Evolutionary conservation across 2,329 filamentous ascomycete genomes (phyloP), one percentile per base, ranked within the genome.

Genomic region (Lanzia echinophila): DNA sequence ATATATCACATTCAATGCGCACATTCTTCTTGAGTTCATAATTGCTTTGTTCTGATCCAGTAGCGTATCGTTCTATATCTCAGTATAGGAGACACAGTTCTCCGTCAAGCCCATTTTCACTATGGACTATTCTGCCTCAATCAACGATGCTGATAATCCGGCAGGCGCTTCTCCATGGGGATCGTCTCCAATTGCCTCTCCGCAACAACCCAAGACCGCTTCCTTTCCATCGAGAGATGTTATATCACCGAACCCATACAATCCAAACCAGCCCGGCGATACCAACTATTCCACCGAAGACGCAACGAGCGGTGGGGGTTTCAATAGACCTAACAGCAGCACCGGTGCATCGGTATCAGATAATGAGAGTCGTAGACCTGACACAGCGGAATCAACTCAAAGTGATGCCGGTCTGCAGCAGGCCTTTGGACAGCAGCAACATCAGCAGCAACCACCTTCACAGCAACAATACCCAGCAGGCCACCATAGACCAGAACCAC

Each of bases 101-200:
- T 39, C 42, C 53, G 28, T 33, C 44, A 38, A 12, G 38, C 38
- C 17, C 22, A 49, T 12, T 36, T 24, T 53, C 44, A 61, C 28
- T 44, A 88, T 88, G 84, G 84, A 88, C 68, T 88, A 87, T 68
- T 83, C 82, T 53, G 68, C 74, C 33, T 71, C 81, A 49, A 72
- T 76, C 51, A 71, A 78, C 60, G 81, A 84, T 63, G 74, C 78
- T 32, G 80, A 83, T 52, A 75, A 81, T 64, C 77, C 79, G 43
- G 73, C 73, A 34, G 83, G 76, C 50, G 62, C 73, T 53, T 85
- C 82, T 34, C 84, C 84, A 51, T 88, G 84, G 84, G 76, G 72
- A 20, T 64, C 63, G 15, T 68, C 67, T 3, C 66, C 67, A 43
- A 57, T 57, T 13, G 39, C 63, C 15, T 67, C 65, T 32, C 67